Conservation (phyloP, 495 filamentous ascomycete species). For the Xylaria bambusicola region DNA sequence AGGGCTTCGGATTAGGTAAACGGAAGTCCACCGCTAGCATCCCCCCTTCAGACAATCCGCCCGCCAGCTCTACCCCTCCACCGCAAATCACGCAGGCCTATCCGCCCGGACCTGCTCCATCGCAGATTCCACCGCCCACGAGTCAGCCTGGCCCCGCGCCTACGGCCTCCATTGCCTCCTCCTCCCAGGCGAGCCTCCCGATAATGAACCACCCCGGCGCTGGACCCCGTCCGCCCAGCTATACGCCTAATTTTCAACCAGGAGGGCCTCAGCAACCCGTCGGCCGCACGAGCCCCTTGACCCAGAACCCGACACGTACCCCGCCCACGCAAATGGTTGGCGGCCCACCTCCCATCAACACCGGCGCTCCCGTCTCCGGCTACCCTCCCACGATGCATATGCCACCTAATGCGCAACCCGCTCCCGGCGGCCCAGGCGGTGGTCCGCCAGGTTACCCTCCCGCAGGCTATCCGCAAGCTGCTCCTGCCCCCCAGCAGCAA, state of each 20-base stretch:
- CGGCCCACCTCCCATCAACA: slow-evolving; percentile 74
- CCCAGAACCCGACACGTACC: slow-evolving; percentile 48
- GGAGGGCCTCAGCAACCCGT: slow-evolving; percentile 52
- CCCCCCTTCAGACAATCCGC: slow-evolving; percentile 39
- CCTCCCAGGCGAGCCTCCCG: slow-evolving; percentile 53
- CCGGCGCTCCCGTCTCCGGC: slow-evolving; percentile 52
- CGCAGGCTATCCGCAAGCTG: slow-evolving; percentile 44
- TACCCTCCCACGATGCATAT: slow-evolving; percentile 57
- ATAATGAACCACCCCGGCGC: slow-evolving; percentile 60
- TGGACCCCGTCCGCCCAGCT: slow-evolving; percentile 71
- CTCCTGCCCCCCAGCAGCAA: slow-evolving; percentile 43
- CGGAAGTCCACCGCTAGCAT: slow-evolving; percentile 54
- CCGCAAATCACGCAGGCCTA: slow-evolving; percentile 49
- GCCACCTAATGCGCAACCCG: slow-evolving; percentile 53
- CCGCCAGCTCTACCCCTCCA: slow-evolving; percentile 40
- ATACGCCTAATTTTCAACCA: slow-evolving; percentile 62
- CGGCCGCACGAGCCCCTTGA: slow-evolving; percentile 52
- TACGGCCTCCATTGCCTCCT: slow-evolving; percentile 43
- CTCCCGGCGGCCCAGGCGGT: slow-evolving; percentile 48
- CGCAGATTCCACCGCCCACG: slow-evolving; percentile 22
- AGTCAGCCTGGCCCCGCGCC: slow-evolving; percentile 42
- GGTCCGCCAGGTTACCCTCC: slow-evolving; percentile 46
- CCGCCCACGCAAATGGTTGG: slow-evolving; percentile 65
- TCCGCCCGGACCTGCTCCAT: slow-evolving; percentile 29
- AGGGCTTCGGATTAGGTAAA: slow-evolving; percentile 61